Evolutionary conservation across 2,329 filamentous ascomycete species (phyloP), one percentile per base, ranked within the genome.

Genomic region (Aspergillus sp.): DNA sequence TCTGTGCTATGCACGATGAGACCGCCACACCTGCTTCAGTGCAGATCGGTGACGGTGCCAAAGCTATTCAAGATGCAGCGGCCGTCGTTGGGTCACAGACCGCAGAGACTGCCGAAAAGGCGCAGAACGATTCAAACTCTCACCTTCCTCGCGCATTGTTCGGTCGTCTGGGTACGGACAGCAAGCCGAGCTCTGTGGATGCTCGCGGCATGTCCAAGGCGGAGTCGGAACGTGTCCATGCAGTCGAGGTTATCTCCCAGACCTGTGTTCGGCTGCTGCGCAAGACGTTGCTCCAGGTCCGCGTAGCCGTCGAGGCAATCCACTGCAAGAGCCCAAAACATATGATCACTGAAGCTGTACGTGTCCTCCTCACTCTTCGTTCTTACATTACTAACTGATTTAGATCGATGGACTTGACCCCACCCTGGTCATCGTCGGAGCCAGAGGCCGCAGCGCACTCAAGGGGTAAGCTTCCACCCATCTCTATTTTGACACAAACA

Each of bases 271-370:
- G 89, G 66, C 80, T 98, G 49, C 79, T 99, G 61, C 86, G 94
- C 62, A 97, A 96, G 82, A 99, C 95, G 0, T 87, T 91, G 65
- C 81, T 99, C 60, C 94, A 99, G 75, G 93, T 97, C 52, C 88
- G 92, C 60, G 91, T 97, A 51, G 92, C 97, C 54, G 89, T 99
- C 36, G 95, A 99, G 78, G 94, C 98, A 28, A 89, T 99, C 67
- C 95, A 98, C 78, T 98, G 95, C 88, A 98, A 97, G 83, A 97
- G 91, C 71, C 92, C 95, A 4, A 94, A 95, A 76, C 93, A 97
- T 75, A 85, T 98, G 80, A 92, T 99, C 65, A 96, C 92, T 0
- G 95, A 98, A 80, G 92, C 97, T 67, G 85, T 87, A 72, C 76
- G 84, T 80, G 15, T 19, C 10, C 28, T 17, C 2, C 38, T 21